Percentiles rank a stretch among this genome's conserved stretches.
Evolutionary conservation across 2,329 filamentous ascomycete species (phyloP).

Genomic region (Xylaria digitata): DNA sequence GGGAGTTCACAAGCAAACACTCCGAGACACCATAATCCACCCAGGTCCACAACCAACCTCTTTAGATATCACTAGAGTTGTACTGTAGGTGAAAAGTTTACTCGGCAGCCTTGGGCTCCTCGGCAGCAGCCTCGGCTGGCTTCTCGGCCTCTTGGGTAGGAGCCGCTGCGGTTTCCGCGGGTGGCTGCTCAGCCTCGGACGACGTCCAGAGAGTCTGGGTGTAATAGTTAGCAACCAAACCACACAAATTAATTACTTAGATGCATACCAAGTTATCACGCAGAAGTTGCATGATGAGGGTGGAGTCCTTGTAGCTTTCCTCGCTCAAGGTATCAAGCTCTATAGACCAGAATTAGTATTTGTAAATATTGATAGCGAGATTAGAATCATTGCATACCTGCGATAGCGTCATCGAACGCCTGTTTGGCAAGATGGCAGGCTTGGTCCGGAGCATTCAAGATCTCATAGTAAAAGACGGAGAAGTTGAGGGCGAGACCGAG

Average conservation of each 20-base stretch:
- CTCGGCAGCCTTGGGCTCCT: slow-evolving; percentile 77
- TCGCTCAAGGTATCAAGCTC: slow-evolving; percentile 97
- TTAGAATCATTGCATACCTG: slow-evolving; percentile 58
- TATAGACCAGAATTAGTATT: slow-evolving; percentile 53
- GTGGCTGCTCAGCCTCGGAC: slow-evolving; percentile 92
- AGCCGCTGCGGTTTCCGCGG: slow-evolving; percentile 63
- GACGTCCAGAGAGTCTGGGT: slow-evolving; percentile 97
- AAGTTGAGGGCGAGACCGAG: slow-evolving; percentile 94
- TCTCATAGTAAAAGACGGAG: slow-evolving; percentile 99
- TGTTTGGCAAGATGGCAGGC: slow-evolving; percentile 98
- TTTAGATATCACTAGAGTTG: slow-evolving; percentile 56
- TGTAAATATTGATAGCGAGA: background rate
- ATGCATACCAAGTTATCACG: slow-evolving; percentile 88
- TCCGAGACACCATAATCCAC: slow-evolving; percentile 71
- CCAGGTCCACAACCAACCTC: slow-evolving; percentile 59
- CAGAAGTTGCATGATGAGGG: slow-evolving; percentile 98
- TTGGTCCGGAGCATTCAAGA: slow-evolving; percentile 97
- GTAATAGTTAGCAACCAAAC: slow-evolving; percentile 3
- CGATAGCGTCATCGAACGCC: slow-evolving; percentile 96
- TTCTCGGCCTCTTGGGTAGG: slow-evolving; percentile 67
- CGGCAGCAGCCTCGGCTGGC: slow-evolving; percentile 65
- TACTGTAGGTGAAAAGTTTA: slow-evolving; percentile 58
- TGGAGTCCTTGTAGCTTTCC: slow-evolving; percentile 99
- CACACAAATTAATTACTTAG: background rate
- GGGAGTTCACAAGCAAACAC: slow-evolving; percentile 67